A percentile compares a stretch with the other conserved stretches of the same genome.
Evolutionary conservation across 2,329 filamentous ascomycete species (phyloP).

Genomic region (Colletotrichum aenigma): DNA sequence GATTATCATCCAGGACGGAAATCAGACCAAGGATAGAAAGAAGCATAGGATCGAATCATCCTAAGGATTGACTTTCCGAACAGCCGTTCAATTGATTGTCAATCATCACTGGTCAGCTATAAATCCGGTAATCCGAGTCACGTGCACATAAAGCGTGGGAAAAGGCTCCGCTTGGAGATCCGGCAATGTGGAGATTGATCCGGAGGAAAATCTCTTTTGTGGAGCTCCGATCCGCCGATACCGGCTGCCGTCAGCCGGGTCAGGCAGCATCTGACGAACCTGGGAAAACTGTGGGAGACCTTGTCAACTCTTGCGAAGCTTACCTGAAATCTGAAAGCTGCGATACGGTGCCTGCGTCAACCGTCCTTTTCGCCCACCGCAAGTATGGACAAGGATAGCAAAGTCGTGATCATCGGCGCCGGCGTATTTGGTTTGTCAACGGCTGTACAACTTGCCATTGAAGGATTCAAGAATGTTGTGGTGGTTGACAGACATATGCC

Average conservation of each 20-base stretch:
- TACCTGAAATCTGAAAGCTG: neutral
- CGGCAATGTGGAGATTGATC: neutral
- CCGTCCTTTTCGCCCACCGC: neutral
- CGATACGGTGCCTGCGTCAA: neutral
- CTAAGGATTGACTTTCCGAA: neutral
- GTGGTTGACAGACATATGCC: constrained; percentile 37
- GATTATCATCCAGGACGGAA: neutral
- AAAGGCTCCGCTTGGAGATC: neutral
- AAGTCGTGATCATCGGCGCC: constrained; percentile 30
- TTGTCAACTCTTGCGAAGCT: neutral
- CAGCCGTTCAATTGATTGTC: neutral
- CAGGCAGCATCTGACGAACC: neutral
- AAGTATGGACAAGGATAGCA: neutral
- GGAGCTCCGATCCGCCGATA: neutral
- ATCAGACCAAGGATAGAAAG: neutral
- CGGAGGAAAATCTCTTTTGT: neutral
- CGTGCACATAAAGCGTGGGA: neutral
- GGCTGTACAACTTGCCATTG: constrained; percentile 26
- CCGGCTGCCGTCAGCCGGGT: neutral
- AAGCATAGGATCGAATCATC: neutral
- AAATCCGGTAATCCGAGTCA: neutral
- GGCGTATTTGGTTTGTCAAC: constrained; percentile 33
- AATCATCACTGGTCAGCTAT: neutral
- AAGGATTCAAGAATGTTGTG: constrained; percentile 35
- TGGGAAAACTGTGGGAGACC: neutral